phyloP scores from a whole-genome alignment of 768 basidiomycete species.

The Chalciporus piperatus region DNA sequence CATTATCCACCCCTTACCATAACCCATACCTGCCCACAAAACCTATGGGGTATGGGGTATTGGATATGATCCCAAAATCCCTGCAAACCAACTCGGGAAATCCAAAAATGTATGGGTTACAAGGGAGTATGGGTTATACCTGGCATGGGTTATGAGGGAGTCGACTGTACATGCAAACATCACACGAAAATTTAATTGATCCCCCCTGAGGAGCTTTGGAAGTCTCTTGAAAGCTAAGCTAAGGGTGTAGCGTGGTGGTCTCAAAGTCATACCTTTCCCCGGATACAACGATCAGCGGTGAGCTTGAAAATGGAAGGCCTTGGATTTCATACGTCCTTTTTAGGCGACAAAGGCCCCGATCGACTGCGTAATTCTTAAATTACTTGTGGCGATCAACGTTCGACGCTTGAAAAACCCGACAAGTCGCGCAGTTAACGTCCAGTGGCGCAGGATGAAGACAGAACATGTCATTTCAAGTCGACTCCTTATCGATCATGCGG shows the following conservation, averaged over 20 bases:
- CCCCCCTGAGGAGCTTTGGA: too few relatives aligned
- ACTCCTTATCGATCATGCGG: slow-evolving; percentile 5
- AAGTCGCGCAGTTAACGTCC: background rate
- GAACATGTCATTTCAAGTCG: background rate
- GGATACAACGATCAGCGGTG: background rate
- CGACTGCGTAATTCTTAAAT: background rate
- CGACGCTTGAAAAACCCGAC: background rate
- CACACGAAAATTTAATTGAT: too few relatives aligned
- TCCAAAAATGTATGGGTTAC: too few relatives aligned
- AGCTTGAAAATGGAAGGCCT: background rate
- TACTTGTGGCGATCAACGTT: slow-evolving; percentile 10
- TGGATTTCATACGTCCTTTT: background rate
- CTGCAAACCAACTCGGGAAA: too few relatives aligned
- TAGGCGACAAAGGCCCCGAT: background rate
- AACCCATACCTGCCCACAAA: too few relatives aligned
- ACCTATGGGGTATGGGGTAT: too few relatives aligned
- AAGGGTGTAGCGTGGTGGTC: too few relatives aligned
- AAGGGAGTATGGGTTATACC: too few relatives aligned
- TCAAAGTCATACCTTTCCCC: background rate
- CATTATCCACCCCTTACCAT: too few relatives aligned
- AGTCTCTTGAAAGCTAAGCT: too few relatives aligned
- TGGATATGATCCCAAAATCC: too few relatives aligned
- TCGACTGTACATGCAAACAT: background rate
- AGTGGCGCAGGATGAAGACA: slow-evolving; percentile 8
- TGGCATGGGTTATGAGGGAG: too few relatives aligned